Conservation (phyloP, 441 rosid genomes). For the Daphne laureola region DNA sequence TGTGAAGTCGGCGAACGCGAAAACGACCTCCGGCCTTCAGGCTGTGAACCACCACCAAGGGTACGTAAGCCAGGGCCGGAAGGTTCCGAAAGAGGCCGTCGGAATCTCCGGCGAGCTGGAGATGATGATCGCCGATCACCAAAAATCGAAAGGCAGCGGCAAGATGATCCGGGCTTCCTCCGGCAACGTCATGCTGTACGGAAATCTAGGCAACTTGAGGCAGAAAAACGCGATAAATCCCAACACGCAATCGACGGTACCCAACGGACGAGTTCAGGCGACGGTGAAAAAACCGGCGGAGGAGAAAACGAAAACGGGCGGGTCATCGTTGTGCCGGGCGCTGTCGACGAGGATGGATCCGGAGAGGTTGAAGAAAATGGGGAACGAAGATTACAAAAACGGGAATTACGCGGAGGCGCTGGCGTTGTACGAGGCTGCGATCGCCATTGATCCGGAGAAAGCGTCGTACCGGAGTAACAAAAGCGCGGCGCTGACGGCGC, state of each 20-base stretch:
- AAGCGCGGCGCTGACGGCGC: constrained; percentile 82
- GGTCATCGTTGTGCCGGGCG: constrained; percentile 64
- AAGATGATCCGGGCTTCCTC: constrained; percentile 80
- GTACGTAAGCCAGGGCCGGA: constrained; percentile 29
- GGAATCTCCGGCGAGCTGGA: constrained; percentile 88
- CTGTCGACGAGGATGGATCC: constrained; percentile 95
- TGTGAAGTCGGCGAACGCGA: constrained; percentile 20
- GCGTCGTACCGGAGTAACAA: constrained; percentile 88
- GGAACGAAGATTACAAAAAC: constrained; percentile 90
- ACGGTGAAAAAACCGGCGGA: constrained; percentile 24
- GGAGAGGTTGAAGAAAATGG: constrained; percentile 83
- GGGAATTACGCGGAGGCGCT: constrained; percentile 89
- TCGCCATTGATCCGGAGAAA: constrained; percentile 73
- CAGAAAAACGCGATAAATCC: constrained; percentile 27
- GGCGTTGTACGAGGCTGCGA: constrained; percentile 94
- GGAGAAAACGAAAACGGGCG: constrained; percentile 20
- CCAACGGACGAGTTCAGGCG: constrained; percentile 25
- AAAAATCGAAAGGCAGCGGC: constrained; percentile 40
- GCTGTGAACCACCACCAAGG: constrained; percentile 21
- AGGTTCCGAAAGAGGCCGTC: constrained; percentile 42
- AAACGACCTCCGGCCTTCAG: constrained; percentile 28
- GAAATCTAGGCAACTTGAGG: constrained; percentile 68
- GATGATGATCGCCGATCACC: constrained; percentile 63
- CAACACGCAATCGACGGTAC: constrained; percentile 7
- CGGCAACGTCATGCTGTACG: constrained; percentile 65